Base-by-base conservation (phyloP, 441 rosid species). In the Breynia disticha region DNA sequence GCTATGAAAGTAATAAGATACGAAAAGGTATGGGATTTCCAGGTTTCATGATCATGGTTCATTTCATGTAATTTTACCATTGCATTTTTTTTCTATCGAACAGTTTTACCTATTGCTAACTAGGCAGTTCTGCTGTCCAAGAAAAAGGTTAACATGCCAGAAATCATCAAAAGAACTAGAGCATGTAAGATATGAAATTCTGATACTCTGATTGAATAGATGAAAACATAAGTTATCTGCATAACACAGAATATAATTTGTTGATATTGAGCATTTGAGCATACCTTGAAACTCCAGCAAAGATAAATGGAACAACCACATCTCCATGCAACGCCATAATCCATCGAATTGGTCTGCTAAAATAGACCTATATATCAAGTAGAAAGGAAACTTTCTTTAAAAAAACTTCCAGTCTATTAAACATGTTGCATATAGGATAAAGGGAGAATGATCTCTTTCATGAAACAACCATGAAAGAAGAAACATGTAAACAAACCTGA, bases 261-360 rank as follows among this genome's bases (percentile, higher is more conserved):
- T 28, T 28, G 35, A 28, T 28, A n/a, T 21, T 21, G 3, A 7
- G 16, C 8, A 56, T 38, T 57, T 63, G 72, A 62, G 64, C 45
- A 21, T 70, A 88, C 98, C 98, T 88, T 56, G 72, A 66, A 67
- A 86, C 71, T 64, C 97, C 98, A 73, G 95, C 91, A 81, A 79
- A 86, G 1, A 54, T 67, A 72, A 93, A 88, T 52, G 97, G 98
- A 70, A 93, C 84, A 59, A 84, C 70, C 50, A 67, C 70, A 60
- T 79, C 86, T 62, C 98, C 98, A 60, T 88, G 95, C 64, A 93
- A 72, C 67, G 97, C 94, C 87, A 88, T 64, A 67, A 93, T 77
- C 98, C 98, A 93, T 67, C 95, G 95, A 63, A 93, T 64, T 48
- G 98, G 98, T 65, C 98, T 76, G 77, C 97, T 86, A 74, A 91